A percentile compares a stretch with the other conserved stretches of the same genome.
phyloP scores from a whole-genome alignment of 768 basidiomycete genomes.

The Crucibulum laeve region DNA sequence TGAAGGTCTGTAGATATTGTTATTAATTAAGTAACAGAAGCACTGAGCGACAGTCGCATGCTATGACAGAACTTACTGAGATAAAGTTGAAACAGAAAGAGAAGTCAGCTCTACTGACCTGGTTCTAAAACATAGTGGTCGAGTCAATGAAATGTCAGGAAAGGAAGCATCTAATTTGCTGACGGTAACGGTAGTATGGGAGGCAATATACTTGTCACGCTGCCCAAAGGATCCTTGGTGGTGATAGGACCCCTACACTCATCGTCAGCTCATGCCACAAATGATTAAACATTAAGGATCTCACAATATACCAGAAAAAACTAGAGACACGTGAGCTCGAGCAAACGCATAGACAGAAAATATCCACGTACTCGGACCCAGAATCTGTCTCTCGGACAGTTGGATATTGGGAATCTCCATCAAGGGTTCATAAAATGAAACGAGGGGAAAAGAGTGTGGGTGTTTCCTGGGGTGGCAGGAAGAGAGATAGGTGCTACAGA shows the following conservation, averaged over 20 bases:
- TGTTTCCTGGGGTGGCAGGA: not conserved
- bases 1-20: not conserved
- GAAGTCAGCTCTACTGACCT: not conserved
- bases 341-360: not conserved
- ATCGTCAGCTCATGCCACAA: not conserved
- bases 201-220: not conserved
- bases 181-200: not conserved
- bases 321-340: not conserved
- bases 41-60: too few species aligned
- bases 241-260: not conserved
- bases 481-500: too few species aligned
- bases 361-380: conserved; percentile 6
- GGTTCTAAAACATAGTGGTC: not conserved
- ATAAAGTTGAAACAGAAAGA: not conserved
- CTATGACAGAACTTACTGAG: too few species aligned
- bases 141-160: not conserved
- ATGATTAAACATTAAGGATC: not conserved
- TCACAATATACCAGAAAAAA: not conserved
- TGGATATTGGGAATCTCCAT: conserved; percentile 15
- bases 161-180: not conserved
- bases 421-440: conserved; percentile 13
- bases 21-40: not conserved
- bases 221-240: not conserved
- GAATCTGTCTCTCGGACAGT: conserved; percentile 12
- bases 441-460: conserved; percentile 8